phyloP scores from a whole-genome alignment of 495 filamentous ascomycete species.

The Penicillium parvum region DNA sequence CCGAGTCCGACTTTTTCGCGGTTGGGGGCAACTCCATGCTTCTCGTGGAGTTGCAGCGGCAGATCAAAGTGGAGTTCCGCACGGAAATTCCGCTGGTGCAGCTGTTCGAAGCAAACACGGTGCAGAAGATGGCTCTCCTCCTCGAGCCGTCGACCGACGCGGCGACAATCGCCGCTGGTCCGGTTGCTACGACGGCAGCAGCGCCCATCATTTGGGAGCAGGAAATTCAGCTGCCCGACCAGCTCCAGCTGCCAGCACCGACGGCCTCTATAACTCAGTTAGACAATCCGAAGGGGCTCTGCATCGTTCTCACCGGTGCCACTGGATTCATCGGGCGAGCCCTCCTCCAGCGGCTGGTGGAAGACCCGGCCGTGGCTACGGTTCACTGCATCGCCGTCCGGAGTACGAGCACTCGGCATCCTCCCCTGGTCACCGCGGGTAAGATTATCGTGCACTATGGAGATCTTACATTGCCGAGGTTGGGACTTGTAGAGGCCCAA shows the following conservation, averaged over 20 bases:
- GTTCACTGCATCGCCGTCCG: slow-evolving; percentile 11
- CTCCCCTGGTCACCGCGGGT: background rate
- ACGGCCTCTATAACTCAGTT: background rate
- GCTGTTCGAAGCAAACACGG: slow-evolving; percentile 19
- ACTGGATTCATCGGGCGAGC: slow-evolving; percentile 16
- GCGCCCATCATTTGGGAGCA: slow-evolving; percentile 25
- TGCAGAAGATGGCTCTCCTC: slow-evolving; percentile 20
- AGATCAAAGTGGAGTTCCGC: slow-evolving; percentile 17
- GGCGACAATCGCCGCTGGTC: too few species aligned
- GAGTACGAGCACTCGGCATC: background rate
- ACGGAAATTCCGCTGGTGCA: slow-evolving; percentile 15
- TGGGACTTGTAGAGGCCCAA: slow-evolving; percentile 29
- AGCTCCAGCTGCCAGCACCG: too few species aligned
- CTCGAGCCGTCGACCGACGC: too few species aligned
- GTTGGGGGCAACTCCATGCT: slow-evolving; percentile 34
- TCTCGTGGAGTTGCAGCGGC: slow-evolving; percentile 19
- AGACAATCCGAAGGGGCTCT: background rate
- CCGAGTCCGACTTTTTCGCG: slow-evolving; percentile 29
- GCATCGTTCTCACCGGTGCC: slow-evolving; percentile 14
- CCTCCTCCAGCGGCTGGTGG: background rate
- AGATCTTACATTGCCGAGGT: slow-evolving; percentile 21
- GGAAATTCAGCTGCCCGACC: slow-evolving; percentile 18
- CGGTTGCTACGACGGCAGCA: too few species aligned
- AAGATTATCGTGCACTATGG: slow-evolving; percentile 20
- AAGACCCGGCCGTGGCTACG: background rate